Percentiles rank a stretch among this genome's conserved stretches.
These are phyloP conservation scores for Stramenopiles sp. DNA, from an alignment of 352 stramenopile genomes.

Conservation along the genomic window DNA sequence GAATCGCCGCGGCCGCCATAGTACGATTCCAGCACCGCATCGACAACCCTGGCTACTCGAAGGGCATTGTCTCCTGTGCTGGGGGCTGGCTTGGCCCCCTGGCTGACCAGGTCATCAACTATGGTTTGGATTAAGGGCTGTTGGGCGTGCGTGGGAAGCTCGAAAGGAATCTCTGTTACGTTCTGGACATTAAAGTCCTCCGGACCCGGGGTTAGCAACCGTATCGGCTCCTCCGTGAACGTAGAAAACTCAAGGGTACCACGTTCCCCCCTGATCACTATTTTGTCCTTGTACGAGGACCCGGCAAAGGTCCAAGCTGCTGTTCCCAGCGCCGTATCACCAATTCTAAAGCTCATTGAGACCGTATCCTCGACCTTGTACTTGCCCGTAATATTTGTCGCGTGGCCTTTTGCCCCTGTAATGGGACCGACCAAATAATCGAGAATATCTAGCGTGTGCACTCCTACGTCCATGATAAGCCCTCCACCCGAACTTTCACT, in stretches of 20 bases:
- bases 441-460: slow-evolving; percentile 35
- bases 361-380: neutral
- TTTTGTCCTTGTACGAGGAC: neutral
- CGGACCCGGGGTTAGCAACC: neutral
- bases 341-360: neutral
- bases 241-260: neutral
- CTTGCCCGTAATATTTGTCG: neutral
- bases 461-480: slow-evolving; percentile 39
- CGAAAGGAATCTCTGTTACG: neutral
- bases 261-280: neutral
- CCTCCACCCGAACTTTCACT: slow-evolving; percentile 29
- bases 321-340: neutral
- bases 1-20: neutral
- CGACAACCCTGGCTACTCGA: neutral
- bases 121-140: neutral
- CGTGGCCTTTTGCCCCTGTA: neutral
- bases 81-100: too few species aligned
- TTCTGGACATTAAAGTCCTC: neutral
- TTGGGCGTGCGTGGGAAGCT: neutral
- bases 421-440: slow-evolving; percentile 28
- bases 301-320: neutral
- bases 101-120: neutral
- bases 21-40: neutral
- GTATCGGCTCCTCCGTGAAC: neutral
- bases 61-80: neutral